Base-by-base conservation (phyloP, 768 basidiomycete species). In the Boletus vinaceobasis region DNA sequence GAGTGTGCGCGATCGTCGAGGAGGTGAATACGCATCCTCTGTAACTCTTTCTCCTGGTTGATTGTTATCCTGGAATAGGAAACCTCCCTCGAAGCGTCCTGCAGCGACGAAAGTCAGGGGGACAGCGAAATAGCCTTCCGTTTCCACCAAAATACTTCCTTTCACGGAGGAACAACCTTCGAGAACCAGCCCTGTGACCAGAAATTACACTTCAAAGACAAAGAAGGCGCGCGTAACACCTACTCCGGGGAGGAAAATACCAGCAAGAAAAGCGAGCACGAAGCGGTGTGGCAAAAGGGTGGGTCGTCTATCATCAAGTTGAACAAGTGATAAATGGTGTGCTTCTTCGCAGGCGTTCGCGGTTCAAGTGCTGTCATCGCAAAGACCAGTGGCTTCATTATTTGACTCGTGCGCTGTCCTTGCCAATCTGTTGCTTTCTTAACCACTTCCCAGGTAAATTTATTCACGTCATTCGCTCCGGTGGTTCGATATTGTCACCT, bases 161-260 rank as follows among this genome's bases (percentile, higher is more conserved):
- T 52, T 51, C 9, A 26, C 32, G 13, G 49, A 27, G n/a, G 58
- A 46, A 19, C 43, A 38, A 1, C 21, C 42, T 37, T 44, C 42
- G 38, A 61, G 57, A 43, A 23, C 40, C n/a, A 39, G 23, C 26
- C 17, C 47, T 4, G 26, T 50, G 23, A 52, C 42, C 33, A 68
- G 48, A 42, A 66, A 60, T 43, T 70, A 70, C 19, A 53, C 50
- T 19, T 70, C 66, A 4, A 43, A 36, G 46, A 61, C 68, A 45
- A 70, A 68, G 59, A 70, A 59, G 31, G 60, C 63, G 2, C 67
- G 56, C 1, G 27, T 60, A 7, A 46, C 42, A 9, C 45, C 49
- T 39, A 11, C n/a, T 40, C 26, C 57, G 17, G 52, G 57, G 43
- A 53, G 58, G 36, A 50, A 45, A 59, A 23, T 46, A 8, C 42